phyloP scores from a whole-genome alignment of 352 stramenopile genomes.

The Pythium chondricola region DNA sequence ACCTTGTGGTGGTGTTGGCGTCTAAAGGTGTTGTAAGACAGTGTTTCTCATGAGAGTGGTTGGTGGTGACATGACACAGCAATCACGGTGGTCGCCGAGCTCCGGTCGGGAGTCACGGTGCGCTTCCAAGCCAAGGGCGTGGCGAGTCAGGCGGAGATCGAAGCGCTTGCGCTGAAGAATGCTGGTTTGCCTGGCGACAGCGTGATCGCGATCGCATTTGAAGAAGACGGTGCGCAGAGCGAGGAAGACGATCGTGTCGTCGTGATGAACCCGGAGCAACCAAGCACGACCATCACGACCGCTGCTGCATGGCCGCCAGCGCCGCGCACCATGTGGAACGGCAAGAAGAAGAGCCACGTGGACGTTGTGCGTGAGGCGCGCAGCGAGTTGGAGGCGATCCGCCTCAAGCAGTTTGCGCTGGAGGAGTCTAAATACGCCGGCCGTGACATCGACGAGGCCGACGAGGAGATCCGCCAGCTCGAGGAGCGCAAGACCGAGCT shows the following conservation, averaged over 20 bases:
- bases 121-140: slow-evolving; percentile 48
- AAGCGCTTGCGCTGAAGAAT: slow-evolving; percentile 42
- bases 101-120: slow-evolving; percentile 50
- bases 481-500: slow-evolving; percentile 63
- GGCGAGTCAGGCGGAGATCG: slow-evolving; percentile 59
- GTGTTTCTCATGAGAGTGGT: too few species aligned
- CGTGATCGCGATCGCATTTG: slow-evolving; percentile 57
- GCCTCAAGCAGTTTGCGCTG: slow-evolving; percentile 47
- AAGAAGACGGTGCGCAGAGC: slow-evolving; percentile 29
- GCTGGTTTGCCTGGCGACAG: slow-evolving; percentile 33
- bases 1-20: neutral
- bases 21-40: neutral
- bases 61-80: slow-evolving; percentile 20
- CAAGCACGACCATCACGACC: slow-evolving; percentile 19
- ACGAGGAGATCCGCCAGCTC: slow-evolving; percentile 67
- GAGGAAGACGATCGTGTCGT: slow-evolving; percentile 2
- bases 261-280: slow-evolving; percentile 12
- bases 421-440: slow-evolving; percentile 69
- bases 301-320: slow-evolving; percentile 37
- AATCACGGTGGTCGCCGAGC: slow-evolving; percentile 50
- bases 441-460: slow-evolving; percentile 72
- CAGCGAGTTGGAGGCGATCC: slow-evolving; percentile 53
- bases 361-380: slow-evolving; percentile 24
- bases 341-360: slow-evolving; percentile 16
- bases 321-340: slow-evolving; percentile 47